phyloP scores from a whole-genome alignment of 2,329 filamentous ascomycete genomes.

The Aurifilum marmelostoma region DNA sequence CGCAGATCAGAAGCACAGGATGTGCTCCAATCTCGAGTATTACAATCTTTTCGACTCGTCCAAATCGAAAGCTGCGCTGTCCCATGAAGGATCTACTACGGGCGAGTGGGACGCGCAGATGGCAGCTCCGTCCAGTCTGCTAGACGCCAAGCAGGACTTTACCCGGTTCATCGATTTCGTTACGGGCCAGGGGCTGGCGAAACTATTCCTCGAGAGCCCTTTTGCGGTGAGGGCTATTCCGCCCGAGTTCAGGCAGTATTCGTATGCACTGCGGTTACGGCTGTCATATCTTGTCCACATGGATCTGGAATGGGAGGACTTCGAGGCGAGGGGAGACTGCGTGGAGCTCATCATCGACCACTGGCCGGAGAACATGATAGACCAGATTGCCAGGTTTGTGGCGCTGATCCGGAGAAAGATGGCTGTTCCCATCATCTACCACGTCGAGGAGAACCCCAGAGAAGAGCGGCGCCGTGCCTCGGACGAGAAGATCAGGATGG shows the following conservation, averaged over 20 bases:
- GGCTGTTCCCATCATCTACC: conserved; percentile 59
- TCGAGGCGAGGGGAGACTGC: conserved; percentile 62
- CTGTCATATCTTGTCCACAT: conserved; percentile 60
- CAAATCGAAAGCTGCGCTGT: conserved; percentile 36
- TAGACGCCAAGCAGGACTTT: conserved; percentile 63
- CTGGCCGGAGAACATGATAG: conserved; percentile 54
- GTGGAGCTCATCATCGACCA: conserved; percentile 64
- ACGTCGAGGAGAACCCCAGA: conserved; percentile 55
- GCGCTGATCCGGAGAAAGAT: conserved; percentile 60
- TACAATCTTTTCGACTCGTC: conserved; percentile 64
- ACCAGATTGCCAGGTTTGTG: conserved; percentile 57
- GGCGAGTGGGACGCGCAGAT: conserved; percentile 32
- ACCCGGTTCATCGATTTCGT: conserved; percentile 62
- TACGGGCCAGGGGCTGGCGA: conserved; percentile 54
- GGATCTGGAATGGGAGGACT: conserved; percentile 53
- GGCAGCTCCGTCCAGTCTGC: conserved; percentile 59
- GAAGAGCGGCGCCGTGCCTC: conserved; percentile 44
- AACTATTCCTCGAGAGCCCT: conserved; percentile 60
- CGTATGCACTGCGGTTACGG: conserved; percentile 65
- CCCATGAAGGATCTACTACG: conserved; percentile 28
- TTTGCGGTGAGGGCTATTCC: conserved; percentile 63
- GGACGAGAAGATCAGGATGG: conserved; percentile 47
- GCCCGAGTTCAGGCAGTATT: conserved; percentile 60
- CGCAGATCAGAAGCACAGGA: conserved; percentile 59
- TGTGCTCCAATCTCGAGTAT: conserved; percentile 72